Conservation (phyloP, 441 rosid species). For the Gossypium schwendimanii region DNA sequence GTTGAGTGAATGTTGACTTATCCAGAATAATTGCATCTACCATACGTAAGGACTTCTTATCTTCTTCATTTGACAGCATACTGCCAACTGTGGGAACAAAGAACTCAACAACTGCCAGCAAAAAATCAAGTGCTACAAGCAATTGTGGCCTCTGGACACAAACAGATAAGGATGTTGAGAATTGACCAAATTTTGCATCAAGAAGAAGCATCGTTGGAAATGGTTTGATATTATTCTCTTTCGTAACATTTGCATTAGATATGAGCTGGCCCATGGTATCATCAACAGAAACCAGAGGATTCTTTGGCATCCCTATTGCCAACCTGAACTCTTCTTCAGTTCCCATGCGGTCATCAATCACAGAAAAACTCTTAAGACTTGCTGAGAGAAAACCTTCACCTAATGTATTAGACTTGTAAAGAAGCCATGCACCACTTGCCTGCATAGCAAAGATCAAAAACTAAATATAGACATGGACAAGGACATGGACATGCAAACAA, state of each 20-base stretch:
- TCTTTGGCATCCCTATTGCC: conserved; percentile 74
- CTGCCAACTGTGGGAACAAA: conserved; percentile 74
- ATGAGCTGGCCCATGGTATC: conserved; percentile 28
- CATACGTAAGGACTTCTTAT: conserved; percentile 37
- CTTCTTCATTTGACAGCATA: conserved; percentile 68
- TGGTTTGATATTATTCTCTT: conserved; percentile 36
- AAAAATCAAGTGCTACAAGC: conserved; percentile 95
- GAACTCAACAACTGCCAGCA: conserved; percentile 84
- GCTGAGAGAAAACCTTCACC: conserved; percentile 80
- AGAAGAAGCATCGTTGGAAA: conserved; percentile 85
- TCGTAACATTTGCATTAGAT: conserved; percentile 25
- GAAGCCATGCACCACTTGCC: conserved; percentile 84
- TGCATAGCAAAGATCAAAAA: conserved; percentile 26
- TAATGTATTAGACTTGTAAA: conserved; percentile 59
- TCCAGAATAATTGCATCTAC: conserved; percentile 62
- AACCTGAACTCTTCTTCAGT: conserved; percentile 72
- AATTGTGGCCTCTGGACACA: conserved; percentile 90
- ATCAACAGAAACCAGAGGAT: conserved; percentile 21
- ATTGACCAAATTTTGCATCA: conserved; percentile 75
- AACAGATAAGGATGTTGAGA: conserved; percentile 52
- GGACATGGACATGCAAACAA: neutral
- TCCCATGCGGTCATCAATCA: conserved; percentile 90
- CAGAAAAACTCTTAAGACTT: conserved; percentile 70
- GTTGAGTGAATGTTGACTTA: conserved; percentile 54
- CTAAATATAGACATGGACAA: neutral